phyloP scores from a whole-genome alignment of 2,329 filamentous ascomycete species.

The Biscogniauxia mediterranea region DNA sequence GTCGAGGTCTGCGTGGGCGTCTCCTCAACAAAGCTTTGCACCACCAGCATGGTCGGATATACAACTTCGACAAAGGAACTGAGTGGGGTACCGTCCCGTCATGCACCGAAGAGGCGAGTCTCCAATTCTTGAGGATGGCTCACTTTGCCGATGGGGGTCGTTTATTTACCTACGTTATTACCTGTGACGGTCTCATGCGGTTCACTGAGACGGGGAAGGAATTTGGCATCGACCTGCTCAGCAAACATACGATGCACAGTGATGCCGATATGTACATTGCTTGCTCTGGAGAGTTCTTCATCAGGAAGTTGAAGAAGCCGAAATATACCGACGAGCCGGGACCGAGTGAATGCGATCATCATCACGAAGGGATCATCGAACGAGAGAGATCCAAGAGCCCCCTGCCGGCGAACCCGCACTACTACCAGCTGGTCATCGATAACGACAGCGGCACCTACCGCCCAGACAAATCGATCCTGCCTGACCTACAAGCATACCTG shows the following conservation, averaged over 20 bases:
- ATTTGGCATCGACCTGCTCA: constrained; percentile 88
- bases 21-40: constrained; percentile 83
- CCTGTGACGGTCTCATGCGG: constrained; percentile 78
- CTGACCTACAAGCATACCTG: constrained; percentile 68
- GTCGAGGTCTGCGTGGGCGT: constrained; percentile 72
- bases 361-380: constrained; percentile 46
- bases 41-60: constrained; percentile 84
- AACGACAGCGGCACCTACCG: constrained; percentile 95
- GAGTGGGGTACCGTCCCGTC: constrained; percentile 66
- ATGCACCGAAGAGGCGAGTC: constrained; percentile 67
- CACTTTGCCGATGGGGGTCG: constrained; percentile 84
- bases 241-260: constrained; percentile 96
- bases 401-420: constrained; percentile 47
- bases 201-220: constrained; percentile 97
- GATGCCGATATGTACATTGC: constrained; percentile 90
- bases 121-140: constrained; percentile 80
- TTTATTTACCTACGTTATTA: constrained; percentile 89
- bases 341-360: constrained; percentile 49
- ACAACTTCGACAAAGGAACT: constrained; percentile 80
- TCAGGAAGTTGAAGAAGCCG: constrained; percentile 63
- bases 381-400: constrained; percentile 44
- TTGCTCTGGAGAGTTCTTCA: constrained; percentile 89
- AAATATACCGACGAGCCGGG: constrained; percentile 43
- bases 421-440: constrained; percentile 88
- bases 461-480: constrained; percentile 75